Percentiles rank a stretch among this genome's conserved stretches.
phyloP scores from a whole-genome alignment of 805 yeast genomes.

The Grigorovia humatica region DNA sequence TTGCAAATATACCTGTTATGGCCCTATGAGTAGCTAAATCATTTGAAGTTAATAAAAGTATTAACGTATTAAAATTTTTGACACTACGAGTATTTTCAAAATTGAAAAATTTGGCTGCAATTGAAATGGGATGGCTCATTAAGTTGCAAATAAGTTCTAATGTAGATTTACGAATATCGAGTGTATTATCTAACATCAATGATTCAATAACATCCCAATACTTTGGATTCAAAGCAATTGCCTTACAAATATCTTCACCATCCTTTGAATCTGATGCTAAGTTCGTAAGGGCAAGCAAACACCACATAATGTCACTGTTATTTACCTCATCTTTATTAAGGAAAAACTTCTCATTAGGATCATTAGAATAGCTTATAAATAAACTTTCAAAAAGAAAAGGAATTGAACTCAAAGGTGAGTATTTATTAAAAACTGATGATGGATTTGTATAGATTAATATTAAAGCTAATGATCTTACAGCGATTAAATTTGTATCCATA shows the following conservation, averaged over 20 bases:
- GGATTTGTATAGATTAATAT: conserved; percentile 41
- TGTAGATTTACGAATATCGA: conserved; percentile 44
- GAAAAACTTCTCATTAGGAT: conserved; percentile 3
- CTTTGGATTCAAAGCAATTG: conserved; percentile 25
- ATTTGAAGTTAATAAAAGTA: conserved; percentile 31
- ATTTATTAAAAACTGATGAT: conserved; percentile 31
- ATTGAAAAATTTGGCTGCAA: conserved; percentile 50
- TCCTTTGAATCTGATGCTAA: conserved; percentile 39
- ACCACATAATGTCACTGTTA: conserved; percentile 36
- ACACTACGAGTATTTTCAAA: conserved; percentile 31
- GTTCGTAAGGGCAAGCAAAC: conserved; percentile 59
- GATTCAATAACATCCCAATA: conserved; percentile 40
- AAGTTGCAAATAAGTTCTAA: conserved; percentile 59
- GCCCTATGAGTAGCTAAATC: conserved; percentile 36
- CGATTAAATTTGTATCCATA: conserved; percentile 15
- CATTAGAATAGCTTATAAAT: conserved; percentile 4
- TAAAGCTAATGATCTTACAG: conserved; percentile 35
- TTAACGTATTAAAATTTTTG: conserved; percentile 33
- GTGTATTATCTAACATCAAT: conserved; percentile 35
- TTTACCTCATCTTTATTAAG: conserved; percentile 11
- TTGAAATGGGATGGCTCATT: conserved; percentile 30
- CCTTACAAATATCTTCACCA: conserved; percentile 29
- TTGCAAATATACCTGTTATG: conserved; percentile 30
- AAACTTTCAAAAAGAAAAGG: conserved; percentile 38
- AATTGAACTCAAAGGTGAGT: conserved; percentile 33